Evolutionary conservation across 768 basidiomycete genomes (phyloP).

Genomic region (Mycena venus): DNA sequence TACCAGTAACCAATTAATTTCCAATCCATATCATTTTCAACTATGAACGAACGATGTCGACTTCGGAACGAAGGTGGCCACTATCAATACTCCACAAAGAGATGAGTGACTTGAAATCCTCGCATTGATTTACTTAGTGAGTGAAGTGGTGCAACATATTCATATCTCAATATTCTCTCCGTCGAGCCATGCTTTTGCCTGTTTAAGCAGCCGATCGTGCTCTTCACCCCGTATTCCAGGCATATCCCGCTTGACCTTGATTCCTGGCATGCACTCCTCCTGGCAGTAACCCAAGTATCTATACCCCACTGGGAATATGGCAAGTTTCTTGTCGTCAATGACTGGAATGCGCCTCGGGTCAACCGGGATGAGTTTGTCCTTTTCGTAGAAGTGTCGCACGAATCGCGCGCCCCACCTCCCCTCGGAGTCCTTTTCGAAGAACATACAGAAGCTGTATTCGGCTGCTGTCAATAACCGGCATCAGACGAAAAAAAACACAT

Average conservation of each 20-base stretch:
- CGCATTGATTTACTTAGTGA: too few species aligned
- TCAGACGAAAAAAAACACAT: neutral
- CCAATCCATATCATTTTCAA: too few species aligned
- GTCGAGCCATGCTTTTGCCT: conserved; percentile 38
- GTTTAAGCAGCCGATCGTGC: conserved; percentile 33
- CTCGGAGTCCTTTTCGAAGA: conserved; percentile 31
- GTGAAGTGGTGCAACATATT: too few species aligned
- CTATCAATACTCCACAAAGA: too few species aligned
- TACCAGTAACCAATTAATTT: too few species aligned
- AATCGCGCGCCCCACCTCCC: conserved; percentile 36
- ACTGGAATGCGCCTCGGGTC: conserved; percentile 34
- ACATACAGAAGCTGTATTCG: conserved; percentile 35
- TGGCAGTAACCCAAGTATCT: conserved; percentile 39
- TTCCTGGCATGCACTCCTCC: conserved; percentile 36
- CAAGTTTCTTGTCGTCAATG: conserved; percentile 36
- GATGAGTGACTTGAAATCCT: too few species aligned
- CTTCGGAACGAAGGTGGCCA: too few species aligned
- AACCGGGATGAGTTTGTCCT: conserved; percentile 39
- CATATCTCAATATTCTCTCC: conserved; percentile 33
- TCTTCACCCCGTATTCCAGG: conserved; percentile 37
- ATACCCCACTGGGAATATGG: conserved; percentile 32
- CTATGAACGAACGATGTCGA: too few species aligned
- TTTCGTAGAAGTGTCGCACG: conserved; percentile 42
- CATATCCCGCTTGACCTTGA: conserved; percentile 39
- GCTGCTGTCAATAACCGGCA: neutral